These are phyloP conservation scores for Ascocoryne sarcoides DNA, from an alignment of 2,329 filamentous ascomycete species.

Conservation along the genomic window DNA sequence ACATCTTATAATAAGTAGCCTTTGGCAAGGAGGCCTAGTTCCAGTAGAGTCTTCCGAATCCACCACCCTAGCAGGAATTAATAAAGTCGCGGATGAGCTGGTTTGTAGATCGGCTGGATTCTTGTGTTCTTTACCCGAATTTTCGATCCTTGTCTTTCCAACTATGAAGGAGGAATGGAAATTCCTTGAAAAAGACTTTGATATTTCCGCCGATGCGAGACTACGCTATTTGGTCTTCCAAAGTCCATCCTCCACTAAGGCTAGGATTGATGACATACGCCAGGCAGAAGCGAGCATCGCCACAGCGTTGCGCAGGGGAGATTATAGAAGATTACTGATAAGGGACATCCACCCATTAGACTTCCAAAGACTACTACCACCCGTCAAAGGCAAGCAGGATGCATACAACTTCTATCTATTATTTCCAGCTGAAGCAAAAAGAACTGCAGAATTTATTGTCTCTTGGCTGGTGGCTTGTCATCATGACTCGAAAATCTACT, in stretches of 20 bases:
- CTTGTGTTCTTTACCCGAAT: constrained; percentile 10
- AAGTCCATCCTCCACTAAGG: no score
- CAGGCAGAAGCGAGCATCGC: no score
- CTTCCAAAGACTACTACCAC: constrained; percentile 8
- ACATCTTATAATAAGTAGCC: constrained; percentile 1
- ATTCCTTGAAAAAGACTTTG: constrained; percentile 15
- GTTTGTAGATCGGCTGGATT: constrained; percentile 16
- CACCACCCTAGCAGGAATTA: constrained; percentile 8
- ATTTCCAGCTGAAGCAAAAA: constrained; percentile 35
- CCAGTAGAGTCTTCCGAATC: constrained; percentile 5
- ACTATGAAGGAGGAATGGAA: constrained; percentile 22
- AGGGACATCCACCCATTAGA: constrained; percentile 17
- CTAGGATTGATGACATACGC: no score
- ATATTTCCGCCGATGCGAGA: constrained; percentile 3
- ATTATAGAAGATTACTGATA: constrained; percentile 11
- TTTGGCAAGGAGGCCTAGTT: constrained; percentile 13
- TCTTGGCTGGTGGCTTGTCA: constrained; percentile 38
- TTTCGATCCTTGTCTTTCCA: constrained; percentile 22
- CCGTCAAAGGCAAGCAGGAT: neutral
- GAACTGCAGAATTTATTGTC: constrained; percentile 32
- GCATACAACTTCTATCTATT: constrained; percentile 37
- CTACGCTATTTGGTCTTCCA: constrained; percentile 23
- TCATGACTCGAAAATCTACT: constrained; percentile 35
- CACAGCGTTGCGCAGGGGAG: no score
- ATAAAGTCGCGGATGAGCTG: constrained; percentile 16